A percentile compares a stretch with the other conserved stretches of the same genome.
phyloP scores from a whole-genome alignment of 2,329 filamentous ascomycete genomes.

The Penicillium capsulatum region DNA sequence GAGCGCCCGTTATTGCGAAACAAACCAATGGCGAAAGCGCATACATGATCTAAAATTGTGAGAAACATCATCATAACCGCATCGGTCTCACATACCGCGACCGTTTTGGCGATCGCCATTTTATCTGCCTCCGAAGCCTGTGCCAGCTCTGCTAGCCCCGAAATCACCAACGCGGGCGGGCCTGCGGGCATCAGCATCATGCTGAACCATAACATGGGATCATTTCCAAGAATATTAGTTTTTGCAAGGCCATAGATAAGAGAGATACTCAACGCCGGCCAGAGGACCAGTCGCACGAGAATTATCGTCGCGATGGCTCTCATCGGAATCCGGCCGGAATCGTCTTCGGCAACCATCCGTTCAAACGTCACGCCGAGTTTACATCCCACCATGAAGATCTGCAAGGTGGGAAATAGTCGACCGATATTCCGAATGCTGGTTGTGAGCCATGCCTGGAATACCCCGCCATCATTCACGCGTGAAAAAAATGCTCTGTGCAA shows the following conservation, averaged over 20 bases:
- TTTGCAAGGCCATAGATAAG: slow-evolving; percentile 54
- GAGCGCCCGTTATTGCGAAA: slow-evolving; percentile 30
- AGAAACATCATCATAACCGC: slow-evolving; percentile 1
- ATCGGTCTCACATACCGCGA: slow-evolving; percentile 38
- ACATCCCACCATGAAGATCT: slow-evolving; percentile 64
- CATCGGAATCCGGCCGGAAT: slow-evolving; percentile 38
- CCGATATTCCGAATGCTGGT: slow-evolving; percentile 59
- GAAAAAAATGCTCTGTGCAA: slow-evolving; percentile 62
- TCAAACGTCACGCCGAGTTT: slow-evolving; percentile 56
- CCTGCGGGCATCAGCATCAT: slow-evolving; percentile 59
- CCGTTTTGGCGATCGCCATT: slow-evolving; percentile 52
- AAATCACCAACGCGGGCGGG: slow-evolving; percentile 53
- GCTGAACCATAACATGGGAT: slow-evolving; percentile 64
- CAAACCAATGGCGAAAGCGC: slow-evolving; percentile 29
- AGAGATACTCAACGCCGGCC: slow-evolving; percentile 56
- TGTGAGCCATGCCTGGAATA: slow-evolving; percentile 64
- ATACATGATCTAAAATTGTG: slow-evolving; percentile 28
- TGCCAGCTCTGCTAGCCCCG: slow-evolving; percentile 49
- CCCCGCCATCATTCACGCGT: slow-evolving; percentile 54
- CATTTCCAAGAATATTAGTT: slow-evolving; percentile 50
- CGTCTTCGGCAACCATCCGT: slow-evolving; percentile 39
- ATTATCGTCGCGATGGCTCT: slow-evolving; percentile 51
- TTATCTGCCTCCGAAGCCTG: slow-evolving; percentile 45
- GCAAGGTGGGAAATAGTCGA: slow-evolving; percentile 59
- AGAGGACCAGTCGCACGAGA: slow-evolving; percentile 56